Evolutionary conservation across 352 stramenopile species (phyloP), one percentile per base, ranked within the genome.

Genomic region (Globisporangium yorkense): DNA sequence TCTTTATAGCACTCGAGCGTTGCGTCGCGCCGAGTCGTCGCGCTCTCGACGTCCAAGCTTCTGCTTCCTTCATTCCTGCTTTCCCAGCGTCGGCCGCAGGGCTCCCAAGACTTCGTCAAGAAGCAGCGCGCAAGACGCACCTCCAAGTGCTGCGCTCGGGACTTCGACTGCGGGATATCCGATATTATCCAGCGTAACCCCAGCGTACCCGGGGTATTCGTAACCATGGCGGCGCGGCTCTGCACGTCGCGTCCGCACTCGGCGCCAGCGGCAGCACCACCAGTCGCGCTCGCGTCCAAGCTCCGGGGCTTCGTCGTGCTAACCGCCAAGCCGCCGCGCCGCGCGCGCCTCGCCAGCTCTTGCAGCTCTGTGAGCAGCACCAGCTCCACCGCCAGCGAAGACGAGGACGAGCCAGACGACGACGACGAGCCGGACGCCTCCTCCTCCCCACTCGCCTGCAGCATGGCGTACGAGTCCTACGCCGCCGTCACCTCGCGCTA

Each of bases 401-500:
- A 68, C 61, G 61, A 66, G 31, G 65, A 68, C 55, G 46, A 56
- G 2, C 54, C 56, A 8, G 56, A 64, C 49, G 59, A 61, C 20
- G 31, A 53, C n/a, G 64, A 76, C 52, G 48, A 67, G 33, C 27
- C 5, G 16, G 43, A 47, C 43, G n/a, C 5, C 40, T 9, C n/a
- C 15, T 1, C 60, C 71, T 24, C 40, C 65, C 16, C 12, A 21
- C 51, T 54, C 45, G 70, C 84, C 41, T 75, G 77, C 56, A 80
- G 67, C 47, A 57, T 89, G 50, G 72, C 71, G 18, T 92, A 89
- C 71, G 80, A 87, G 63, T 88, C 77, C 20, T 92, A 89, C 66
- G 82, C 78, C 5, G 80, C 82, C 33, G 80, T 90, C 27, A 62
- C 78, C 20, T 76, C 78, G 47, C 80, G 80, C 61, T 65, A 65